Percentiles rank a stretch among this genome's conserved stretches.
Conservation (phyloP, 2,329 filamentous ascomycete species). For the Exophiala lecanii-corni region DNA sequence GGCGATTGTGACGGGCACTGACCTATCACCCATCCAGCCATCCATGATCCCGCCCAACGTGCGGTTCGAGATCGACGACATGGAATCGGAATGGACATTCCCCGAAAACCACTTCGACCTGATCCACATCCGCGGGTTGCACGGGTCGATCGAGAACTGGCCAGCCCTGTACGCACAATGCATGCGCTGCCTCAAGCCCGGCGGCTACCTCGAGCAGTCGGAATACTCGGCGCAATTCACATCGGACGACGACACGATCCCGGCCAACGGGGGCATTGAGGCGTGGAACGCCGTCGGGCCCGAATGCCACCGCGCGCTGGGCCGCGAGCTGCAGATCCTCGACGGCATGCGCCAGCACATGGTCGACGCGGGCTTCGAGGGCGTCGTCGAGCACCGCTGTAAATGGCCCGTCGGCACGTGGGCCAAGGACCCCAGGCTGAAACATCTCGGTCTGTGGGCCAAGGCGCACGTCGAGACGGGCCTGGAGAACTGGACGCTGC, state of each 20-base stretch:
- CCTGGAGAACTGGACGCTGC: constrained; percentile 32
- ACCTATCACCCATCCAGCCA: constrained; percentile 28
- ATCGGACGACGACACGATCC: constrained; percentile 35
- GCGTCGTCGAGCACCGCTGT: constrained; percentile 29
- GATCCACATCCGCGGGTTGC: constrained; percentile 55
- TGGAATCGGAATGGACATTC: constrained; percentile 54
- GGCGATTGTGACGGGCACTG: constrained; percentile 25
- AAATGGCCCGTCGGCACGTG: constrained; percentile 32
- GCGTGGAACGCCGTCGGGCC: constrained; percentile 29
- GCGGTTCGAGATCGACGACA: constrained; percentile 54
- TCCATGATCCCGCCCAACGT: constrained; percentile 51
- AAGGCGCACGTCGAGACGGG: constrained; percentile 29
- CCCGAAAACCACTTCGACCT: constrained; percentile 54
- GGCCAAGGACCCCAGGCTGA: constrained; percentile 28
- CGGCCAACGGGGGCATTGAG: constrained; percentile 31
- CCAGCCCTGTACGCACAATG: constrained; percentile 27
- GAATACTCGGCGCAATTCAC: constrained; percentile 18
- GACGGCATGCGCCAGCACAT: constrained; percentile 26
- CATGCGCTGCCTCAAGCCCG: constrained; percentile 32
- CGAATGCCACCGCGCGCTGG: constrained; percentile 30
- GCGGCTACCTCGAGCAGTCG: constrained; percentile 39
- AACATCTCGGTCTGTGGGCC: constrained; percentile 30
- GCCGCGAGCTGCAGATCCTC: constrained; percentile 31
- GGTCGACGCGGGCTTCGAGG: constrained; percentile 29
- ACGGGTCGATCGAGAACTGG: constrained; percentile 56